A percentile compares a stretch with the other conserved stretches of the same genome.
Evolutionary conservation across 768 basidiomycete genomes (phyloP).

Genomic region (Wakefieldia striispora): DNA sequence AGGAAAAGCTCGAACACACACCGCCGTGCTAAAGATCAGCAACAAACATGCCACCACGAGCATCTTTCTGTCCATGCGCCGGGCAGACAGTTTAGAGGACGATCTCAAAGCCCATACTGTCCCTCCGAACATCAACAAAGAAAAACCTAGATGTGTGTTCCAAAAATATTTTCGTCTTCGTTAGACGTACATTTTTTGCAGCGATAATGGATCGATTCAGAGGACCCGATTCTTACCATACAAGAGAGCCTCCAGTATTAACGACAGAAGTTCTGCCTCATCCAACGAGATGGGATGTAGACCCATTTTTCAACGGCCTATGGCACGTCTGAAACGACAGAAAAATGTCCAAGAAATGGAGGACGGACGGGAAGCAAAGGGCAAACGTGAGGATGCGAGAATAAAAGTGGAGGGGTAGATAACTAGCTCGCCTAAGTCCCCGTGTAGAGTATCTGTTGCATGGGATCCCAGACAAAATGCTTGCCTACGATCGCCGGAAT

Average conservation of each 20-base stretch:
- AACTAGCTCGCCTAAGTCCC: no score
- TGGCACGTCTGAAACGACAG: not conserved
- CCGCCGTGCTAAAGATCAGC: slow-evolving; percentile 30
- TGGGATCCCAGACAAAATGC: no score
- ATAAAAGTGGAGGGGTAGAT: no score
- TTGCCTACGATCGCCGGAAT: no score
- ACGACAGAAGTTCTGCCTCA: slow-evolving; percentile 20
- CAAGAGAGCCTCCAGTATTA: slow-evolving; percentile 17
- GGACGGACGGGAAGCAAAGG: no score
- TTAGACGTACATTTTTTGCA: no score
- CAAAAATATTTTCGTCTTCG: not conserved
- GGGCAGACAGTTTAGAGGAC: not conserved
- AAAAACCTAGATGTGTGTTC: slow-evolving; percentile 27
- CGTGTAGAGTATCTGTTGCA: no score
- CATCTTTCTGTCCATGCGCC: slow-evolving; percentile 20
- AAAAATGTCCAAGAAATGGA: not conserved
- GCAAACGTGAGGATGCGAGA: no score
- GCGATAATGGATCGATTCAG: no score
- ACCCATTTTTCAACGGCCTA: slow-evolving; percentile 2
- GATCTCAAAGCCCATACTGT: slow-evolving; percentile 26
- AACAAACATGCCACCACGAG: slow-evolving; percentile 24
- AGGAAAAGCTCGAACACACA: slow-evolving; percentile 6
- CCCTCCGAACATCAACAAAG: slow-evolving; percentile 34
- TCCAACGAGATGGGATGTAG: slow-evolving; percentile 8
- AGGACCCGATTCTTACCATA: slow-evolving; percentile 13